Conservation (phyloP, 1,139 yeast species). For the Nakaseomyces uthaithaninus region DNA sequence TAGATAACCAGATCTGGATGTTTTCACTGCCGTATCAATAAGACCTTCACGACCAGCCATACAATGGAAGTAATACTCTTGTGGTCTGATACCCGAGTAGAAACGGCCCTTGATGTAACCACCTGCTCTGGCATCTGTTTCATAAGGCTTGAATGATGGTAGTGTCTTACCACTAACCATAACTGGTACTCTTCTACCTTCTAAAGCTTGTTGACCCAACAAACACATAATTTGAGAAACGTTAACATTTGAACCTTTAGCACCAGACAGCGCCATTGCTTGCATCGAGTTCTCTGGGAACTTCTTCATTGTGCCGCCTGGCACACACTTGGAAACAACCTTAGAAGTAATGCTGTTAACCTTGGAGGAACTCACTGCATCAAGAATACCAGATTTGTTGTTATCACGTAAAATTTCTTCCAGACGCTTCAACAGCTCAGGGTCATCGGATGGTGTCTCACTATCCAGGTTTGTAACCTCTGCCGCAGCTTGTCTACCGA, state of each 20-base stretch:
- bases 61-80: conserved; percentile 98
- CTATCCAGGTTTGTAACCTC: conserved; percentile 82
- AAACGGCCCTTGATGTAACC: conserved; percentile 96
- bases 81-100: conserved; percentile 98
- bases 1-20: conserved; percentile 96
- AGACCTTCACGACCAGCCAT: conserved; percentile 99
- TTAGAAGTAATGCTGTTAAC: conserved; percentile 87
- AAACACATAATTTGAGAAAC: conserved; percentile 99
- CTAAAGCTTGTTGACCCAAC: conserved; percentile 97
- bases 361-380: conserved; percentile 92
- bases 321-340: conserved; percentile 91
- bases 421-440: conserved; percentile 77
- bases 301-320: conserved; percentile 89
- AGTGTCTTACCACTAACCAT: conserved; percentile 98
- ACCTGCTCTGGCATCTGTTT: conserved; percentile 97
- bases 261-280: conserved; percentile 98
- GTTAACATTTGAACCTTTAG: conserved; percentile 96
- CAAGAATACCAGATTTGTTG: conserved; percentile 82
- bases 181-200: conserved; percentile 98
- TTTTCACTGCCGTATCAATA: conserved; percentile 98
- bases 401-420: conserved; percentile 95
- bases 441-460: conserved; percentile 47
- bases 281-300: conserved; percentile 98
- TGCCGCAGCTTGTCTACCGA: conserved; percentile 85
- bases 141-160: conserved; percentile 94